phyloP scores from a whole-genome alignment of 2,329 filamentous ascomycete genomes.

The Colletotrichum sp. region DNA sequence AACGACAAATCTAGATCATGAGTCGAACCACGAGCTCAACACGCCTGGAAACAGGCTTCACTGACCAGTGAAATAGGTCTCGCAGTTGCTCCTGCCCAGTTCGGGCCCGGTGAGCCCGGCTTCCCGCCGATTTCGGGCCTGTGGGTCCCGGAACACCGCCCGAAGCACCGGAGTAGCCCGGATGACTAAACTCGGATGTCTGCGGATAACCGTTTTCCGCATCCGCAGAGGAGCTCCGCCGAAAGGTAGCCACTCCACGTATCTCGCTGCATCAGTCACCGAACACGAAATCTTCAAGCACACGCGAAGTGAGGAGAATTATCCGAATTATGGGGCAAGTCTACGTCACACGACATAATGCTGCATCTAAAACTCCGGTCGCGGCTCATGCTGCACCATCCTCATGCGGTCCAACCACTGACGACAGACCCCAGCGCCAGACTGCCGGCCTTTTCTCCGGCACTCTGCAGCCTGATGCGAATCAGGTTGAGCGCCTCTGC shows the following conservation, averaged over 20 bases:
- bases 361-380: neutral
- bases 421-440: neutral
- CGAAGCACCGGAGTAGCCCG: neutral
- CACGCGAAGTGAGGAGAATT: neutral
- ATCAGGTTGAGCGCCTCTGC: constrained; percentile 43
- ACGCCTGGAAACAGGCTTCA: neutral
- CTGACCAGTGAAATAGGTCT: neutral
- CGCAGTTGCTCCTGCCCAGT: neutral
- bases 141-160: neutral
- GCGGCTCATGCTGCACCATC: neutral
- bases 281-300: neutral
- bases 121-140: neutral
- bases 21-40: neutral
- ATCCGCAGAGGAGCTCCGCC: neutral
- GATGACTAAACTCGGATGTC: neutral
- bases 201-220: neutral
- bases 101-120: neutral
- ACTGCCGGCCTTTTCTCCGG: neutral
- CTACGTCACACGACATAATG: neutral
- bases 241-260: neutral
- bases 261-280: neutral
- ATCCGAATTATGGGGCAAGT: neutral
- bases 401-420: neutral
- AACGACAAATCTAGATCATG: neutral
- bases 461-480: neutral